Evolutionary conservation across 371 early-diverging fungal genomes (phyloP), one percentile per base, ranked within the genome.

Genomic region (Lichtheimia ramosa): DNA sequence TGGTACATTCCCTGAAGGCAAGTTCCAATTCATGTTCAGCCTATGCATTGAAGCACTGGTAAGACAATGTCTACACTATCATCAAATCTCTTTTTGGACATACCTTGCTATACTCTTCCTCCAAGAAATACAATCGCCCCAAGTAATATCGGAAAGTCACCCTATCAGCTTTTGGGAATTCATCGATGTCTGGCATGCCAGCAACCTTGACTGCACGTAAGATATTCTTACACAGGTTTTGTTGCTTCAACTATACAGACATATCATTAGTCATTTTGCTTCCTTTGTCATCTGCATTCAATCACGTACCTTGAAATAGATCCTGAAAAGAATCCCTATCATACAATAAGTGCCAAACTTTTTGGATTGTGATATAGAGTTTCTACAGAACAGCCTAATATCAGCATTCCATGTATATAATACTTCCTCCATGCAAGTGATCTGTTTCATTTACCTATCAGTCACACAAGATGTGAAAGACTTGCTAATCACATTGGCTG

Each of bases 321-420:
- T 91, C 49, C 83, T 76, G 69, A 96, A 92, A 20, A 96, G 74
- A 4, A 95, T 78, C 39, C 90, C 92, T 56, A 87, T 87, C 68
- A 95, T 83, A 57, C 79, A 85, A 66, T 93, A 96, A 0, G 93
- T 92, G 14, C 96, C 97, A 87, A 92, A 93, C 60, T 93, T 94
- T 39, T 93, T 86, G 18, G 95, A 92, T n/a, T 64, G 55, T 5
- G 59, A 57, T 8, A 82, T 50, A 5, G 78, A 58, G 0, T 87
- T 68, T 59, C 84, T 76, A 56, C 39, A 42, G n/a, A 23, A 13
- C 39, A 34, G 34, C 27, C n/a, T 46, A 14, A 34, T 14, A 8
- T 34, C 10, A 34, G 34, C 16, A 34, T 53, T 39, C 39, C 34
- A 10, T 7, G 63, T 48, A 23, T 2, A 50, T 14, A n/a, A n/a